These are phyloP conservation scores for Aspergillus panamensis DNA, from an alignment of 495 filamentous ascomycete species.

Conservation along the genomic window DNA sequence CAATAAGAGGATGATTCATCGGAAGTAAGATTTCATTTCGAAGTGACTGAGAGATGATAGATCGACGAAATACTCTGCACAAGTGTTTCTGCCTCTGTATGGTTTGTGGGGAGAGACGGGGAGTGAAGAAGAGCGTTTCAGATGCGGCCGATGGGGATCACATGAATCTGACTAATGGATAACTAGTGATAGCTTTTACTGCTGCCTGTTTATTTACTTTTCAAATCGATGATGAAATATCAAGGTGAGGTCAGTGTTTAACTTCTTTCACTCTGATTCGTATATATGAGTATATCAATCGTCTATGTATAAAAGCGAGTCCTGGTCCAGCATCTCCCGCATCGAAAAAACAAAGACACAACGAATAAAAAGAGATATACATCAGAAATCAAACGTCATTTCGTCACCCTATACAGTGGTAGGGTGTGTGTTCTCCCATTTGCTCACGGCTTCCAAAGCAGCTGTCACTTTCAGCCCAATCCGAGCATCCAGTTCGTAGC, in stretches of 20 bases:
- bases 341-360: slow-evolving; percentile 8
- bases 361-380: slow-evolving; percentile 18
- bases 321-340: slow-evolving; percentile 1
- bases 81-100: neutral
- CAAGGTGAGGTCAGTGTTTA: neutral
- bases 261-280: neutral
- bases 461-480: slow-evolving; percentile 83
- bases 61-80: neutral
- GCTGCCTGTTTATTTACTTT: neutral
- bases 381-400: neutral
- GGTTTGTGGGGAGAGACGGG: neutral
- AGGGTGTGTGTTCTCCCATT: slow-evolving; percentile 51
- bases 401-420: slow-evolving; percentile 8
- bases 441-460: slow-evolving; percentile 70
- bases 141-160: neutral
- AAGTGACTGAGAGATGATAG: neutral
- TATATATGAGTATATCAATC: neutral
- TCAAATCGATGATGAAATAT: neutral
- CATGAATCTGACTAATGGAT: neutral
- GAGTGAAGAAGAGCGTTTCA: neutral
- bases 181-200: neutral
- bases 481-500: slow-evolving; percentile 80
- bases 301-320: neutral
- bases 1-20: neutral
- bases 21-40: too few relatives aligned